Conservation (phyloP, 345 rosid genomes). For the Moricandia moricandioides region DNA sequence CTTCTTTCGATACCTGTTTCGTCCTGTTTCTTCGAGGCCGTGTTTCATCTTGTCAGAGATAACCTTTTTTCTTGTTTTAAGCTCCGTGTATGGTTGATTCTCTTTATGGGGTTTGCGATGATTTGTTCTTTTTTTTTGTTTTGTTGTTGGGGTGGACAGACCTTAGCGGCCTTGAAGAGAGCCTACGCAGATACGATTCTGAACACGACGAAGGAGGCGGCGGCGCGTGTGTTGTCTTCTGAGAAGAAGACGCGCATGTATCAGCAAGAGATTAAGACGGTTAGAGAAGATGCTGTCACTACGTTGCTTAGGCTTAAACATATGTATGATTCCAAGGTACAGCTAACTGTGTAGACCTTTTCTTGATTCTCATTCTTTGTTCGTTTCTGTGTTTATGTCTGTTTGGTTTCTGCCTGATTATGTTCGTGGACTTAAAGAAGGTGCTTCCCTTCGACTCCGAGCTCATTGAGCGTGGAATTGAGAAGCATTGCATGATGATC, state of each 20-base stretch:
- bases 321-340: slow-evolving; percentile 80
- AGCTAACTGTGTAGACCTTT: not conserved
- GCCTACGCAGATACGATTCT: slow-evolving; percentile 89
- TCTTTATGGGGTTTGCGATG: slow-evolving; percentile 10
- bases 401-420: not conserved
- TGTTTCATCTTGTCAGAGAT: not conserved
- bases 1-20: not conserved
- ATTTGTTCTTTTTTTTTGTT: slow-evolving; percentile 20
- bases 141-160: slow-evolving; percentile 40
- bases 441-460: not conserved
- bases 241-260: slow-evolving; percentile 69
- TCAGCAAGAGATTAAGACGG: slow-evolving; percentile 63
- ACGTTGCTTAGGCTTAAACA: slow-evolving; percentile 78
- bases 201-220: slow-evolving; percentile 88
- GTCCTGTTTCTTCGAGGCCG: slow-evolving; percentile 6
- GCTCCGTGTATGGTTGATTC: not conserved
- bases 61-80: not conserved
- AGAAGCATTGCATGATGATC: not conserved
- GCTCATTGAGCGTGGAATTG: not conserved
- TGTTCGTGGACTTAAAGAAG: not conserved
- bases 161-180: slow-evolving; percentile 78
- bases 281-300: slow-evolving; percentile 69
- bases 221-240: slow-evolving; percentile 73
- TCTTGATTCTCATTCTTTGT: not conserved
- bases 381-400: not conserved